Evolutionary conservation across 352 stramenopile genomes (phyloP).

Genomic region (Globisporangium polare): DNA sequence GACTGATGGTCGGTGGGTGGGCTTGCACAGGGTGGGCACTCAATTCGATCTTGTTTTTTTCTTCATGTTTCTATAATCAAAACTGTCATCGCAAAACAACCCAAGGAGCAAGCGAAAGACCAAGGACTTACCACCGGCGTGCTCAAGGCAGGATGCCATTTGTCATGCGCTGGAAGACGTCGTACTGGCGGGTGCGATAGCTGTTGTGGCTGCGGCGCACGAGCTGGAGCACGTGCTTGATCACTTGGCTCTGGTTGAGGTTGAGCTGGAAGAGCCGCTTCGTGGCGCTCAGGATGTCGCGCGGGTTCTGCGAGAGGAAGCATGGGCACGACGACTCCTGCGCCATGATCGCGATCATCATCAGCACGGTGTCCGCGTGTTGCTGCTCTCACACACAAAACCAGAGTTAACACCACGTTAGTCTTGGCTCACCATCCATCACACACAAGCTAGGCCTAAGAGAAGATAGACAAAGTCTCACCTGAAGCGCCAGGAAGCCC

Average conservation of each 20-base stretch:
- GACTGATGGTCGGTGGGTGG: not conserved
- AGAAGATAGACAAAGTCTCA: slow-evolving; percentile 20
- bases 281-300: slow-evolving; percentile 69
- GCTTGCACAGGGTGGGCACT: not conserved
- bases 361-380: slow-evolving; percentile 92
- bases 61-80: slow-evolving; percentile 8
- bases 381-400: slow-evolving; percentile 37
- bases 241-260: slow-evolving; percentile 80
- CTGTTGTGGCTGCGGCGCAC: slow-evolving; percentile 89
- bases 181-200: slow-evolving; percentile 89
- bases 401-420: slow-evolving; percentile 10
- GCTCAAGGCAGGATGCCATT: slow-evolving; percentile 85
- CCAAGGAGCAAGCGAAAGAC: slow-evolving; percentile 3
- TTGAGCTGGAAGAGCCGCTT: slow-evolving; percentile 80
- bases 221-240: slow-evolving; percentile 88
- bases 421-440: not conserved
- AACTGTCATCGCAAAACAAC: not conserved
- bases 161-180: slow-evolving; percentile 91
- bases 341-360: slow-evolving; percentile 97
- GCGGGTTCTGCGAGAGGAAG: slow-evolving; percentile 86
- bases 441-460: not conserved
- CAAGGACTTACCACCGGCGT: not conserved
- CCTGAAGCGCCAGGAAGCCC: slow-evolving; percentile 95
- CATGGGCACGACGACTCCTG: slow-evolving; percentile 95
- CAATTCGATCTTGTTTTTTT: slow-evolving; percentile 1